A percentile compares a stretch with the other conserved stretches of the same genome.
Evolutionary conservation across 2,329 filamentous ascomycete species (phyloP).

Genomic region (Fusarium caatingaense): DNA sequence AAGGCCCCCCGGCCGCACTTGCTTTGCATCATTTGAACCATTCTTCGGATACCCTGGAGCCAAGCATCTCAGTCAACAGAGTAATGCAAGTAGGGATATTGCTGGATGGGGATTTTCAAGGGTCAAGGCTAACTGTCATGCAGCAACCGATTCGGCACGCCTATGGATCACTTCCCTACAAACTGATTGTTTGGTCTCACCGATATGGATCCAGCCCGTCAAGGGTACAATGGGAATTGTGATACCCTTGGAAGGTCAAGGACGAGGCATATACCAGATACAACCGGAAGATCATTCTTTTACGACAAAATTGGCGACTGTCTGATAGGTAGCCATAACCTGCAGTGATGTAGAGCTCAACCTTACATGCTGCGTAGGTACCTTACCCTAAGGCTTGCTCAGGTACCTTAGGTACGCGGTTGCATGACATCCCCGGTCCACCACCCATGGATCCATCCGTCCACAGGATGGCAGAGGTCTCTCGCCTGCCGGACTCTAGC

Average conservation of each 20-base stretch:
- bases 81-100: background rate
- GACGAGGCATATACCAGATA: background rate
- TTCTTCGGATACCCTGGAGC: background rate
- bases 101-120: background rate
- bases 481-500: slow-evolving; percentile 29
- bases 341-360: background rate
- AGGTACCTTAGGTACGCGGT: background rate
- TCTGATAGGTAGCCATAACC: background rate
- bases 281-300: background rate
- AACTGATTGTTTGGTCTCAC: background rate
- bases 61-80: background rate
- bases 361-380: slow-evolving; percentile 8
- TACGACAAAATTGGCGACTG: background rate
- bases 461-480: slow-evolving; percentile 7
- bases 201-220: background rate
- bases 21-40: background rate
- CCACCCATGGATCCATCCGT: background rate
- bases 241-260: slow-evolving; percentile 11
- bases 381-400: slow-evolving; percentile 15
- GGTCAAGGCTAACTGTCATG: background rate
- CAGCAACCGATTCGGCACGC: slow-evolving; percentile 1
- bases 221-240: background rate
- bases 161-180: background rate
- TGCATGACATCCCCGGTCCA: slow-evolving; percentile 11
- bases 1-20: background rate